A percentile compares a stretch with the other conserved stretches of the same genome.
phyloP scores from a whole-genome alignment of 306 rosid species.

The Cajanus cajan region DNA sequence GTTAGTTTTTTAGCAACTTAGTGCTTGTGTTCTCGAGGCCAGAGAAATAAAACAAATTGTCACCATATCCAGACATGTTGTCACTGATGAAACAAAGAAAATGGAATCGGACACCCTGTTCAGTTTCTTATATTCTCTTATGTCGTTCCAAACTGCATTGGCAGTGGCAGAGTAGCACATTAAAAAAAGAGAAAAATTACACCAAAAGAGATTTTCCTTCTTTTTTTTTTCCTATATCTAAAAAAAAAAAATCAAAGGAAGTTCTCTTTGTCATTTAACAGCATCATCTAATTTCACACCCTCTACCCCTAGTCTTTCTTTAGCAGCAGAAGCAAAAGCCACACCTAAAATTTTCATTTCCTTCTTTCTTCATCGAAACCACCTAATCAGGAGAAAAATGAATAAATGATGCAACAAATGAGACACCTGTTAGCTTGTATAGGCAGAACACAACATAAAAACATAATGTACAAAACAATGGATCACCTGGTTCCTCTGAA shows the following conservation, averaged over 20 bases:
- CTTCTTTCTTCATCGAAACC: constrained; percentile 47
- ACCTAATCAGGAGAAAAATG: constrained; percentile 41
- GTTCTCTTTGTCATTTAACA: constrained; percentile 38
- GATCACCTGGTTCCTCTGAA: constrained; percentile 60
- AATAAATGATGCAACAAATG: constrained; percentile 19
- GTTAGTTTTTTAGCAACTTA: background rate
- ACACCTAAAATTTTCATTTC: constrained; percentile 37
- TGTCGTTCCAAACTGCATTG: constrained; percentile 63
- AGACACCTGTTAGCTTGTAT: background rate
- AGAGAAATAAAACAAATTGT: background rate
- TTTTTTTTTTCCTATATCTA: background rate
- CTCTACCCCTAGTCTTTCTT: constrained; percentile 37
- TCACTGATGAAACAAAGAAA: constrained; percentile 29
- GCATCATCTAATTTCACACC: constrained; percentile 41
- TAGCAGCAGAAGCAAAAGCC: constrained; percentile 30
- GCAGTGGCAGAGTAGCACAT: constrained; percentile 39
- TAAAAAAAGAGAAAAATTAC: constrained; percentile 15
- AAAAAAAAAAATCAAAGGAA: background rate
- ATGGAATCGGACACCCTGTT: constrained; percentile 32
- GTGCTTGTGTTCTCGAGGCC: constrained; percentile 11
- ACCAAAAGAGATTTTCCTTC: constrained; percentile 11
- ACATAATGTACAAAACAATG: background rate
- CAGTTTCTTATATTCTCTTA: constrained; percentile 32
- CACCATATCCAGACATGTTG: background rate
- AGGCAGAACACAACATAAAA: background rate